Conservation (phyloP, 345 rosid species). For the Fremontodendron californicum region DNA sequence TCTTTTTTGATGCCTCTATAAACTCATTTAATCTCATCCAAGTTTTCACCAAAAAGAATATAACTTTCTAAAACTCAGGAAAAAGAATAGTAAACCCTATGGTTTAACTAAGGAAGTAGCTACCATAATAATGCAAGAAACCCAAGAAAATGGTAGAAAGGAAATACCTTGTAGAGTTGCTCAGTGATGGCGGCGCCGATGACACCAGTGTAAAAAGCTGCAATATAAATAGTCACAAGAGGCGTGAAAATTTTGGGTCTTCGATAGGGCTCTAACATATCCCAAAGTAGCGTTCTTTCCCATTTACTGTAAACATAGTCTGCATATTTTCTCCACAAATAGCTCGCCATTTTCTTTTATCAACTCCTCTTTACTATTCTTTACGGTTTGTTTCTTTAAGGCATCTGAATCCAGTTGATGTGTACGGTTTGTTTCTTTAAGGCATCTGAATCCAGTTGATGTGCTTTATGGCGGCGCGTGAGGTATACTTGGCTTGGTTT, state of each 20-base stretch:
- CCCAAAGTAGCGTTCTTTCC: slow-evolving; percentile 79
- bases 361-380: neutral
- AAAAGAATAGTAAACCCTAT: neutral
- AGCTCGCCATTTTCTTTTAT: slow-evolving; percentile 44
- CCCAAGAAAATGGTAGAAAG: neutral
- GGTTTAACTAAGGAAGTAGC: neutral
- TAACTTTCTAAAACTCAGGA: neutral
- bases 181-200: slow-evolving; percentile 77
- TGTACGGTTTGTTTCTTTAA: neutral
- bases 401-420: neutral
- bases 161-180: slow-evolving; percentile 72
- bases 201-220: slow-evolving; percentile 94
- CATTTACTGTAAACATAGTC: slow-evolving; percentile 67
- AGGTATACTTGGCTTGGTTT: too few species aligned
- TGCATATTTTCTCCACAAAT: slow-evolving; percentile 81
- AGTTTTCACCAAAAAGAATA: neutral
- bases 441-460: neutral
- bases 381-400: neutral
- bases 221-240: slow-evolving; percentile 53
- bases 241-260: slow-evolving; percentile 80
- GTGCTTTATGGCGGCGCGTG: too few species aligned
- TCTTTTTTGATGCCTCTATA: neutral
- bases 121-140: neutral
- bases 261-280: slow-evolving; percentile 75
- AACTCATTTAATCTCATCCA: neutral